These are phyloP conservation scores for Lachnellula hyalina DNA, from an alignment of 2,329 filamentous ascomycete genomes.

Conservation along the genomic window DNA sequence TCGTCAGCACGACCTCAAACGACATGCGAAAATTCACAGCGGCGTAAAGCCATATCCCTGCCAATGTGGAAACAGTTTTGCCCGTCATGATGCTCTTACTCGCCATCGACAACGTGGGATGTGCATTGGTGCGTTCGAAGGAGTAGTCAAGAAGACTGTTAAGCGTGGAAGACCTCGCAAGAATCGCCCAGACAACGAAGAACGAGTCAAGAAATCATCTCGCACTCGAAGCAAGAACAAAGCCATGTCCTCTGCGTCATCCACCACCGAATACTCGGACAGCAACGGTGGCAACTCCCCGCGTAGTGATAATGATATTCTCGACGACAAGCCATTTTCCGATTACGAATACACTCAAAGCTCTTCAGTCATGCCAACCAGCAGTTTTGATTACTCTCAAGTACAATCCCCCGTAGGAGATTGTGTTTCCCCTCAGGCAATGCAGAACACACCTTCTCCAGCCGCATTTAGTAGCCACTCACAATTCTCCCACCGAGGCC, in stretches of 20 bases:
- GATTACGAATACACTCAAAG: constrained; percentile 33
- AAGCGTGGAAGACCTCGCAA: constrained; percentile 64
- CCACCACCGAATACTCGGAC: constrained; percentile 52
- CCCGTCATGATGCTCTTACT: constrained; percentile 89
- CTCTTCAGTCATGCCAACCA: constrained; percentile 33
- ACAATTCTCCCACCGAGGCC: constrained; percentile 18
- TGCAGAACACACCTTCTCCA: constrained; percentile 26
- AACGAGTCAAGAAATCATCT: constrained; percentile 52
- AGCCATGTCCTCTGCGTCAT: constrained; percentile 37
- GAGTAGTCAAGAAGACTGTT: constrained; percentile 60
- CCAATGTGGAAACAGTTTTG: constrained; percentile 90
- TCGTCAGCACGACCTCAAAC: constrained; percentile 92
- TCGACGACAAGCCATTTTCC: constrained; percentile 33
- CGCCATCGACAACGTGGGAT: constrained; percentile 92
- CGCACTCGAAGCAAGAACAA: constrained; percentile 51
- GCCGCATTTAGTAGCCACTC: constrained; percentile 24
- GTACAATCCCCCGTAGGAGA: constrained; percentile 22
- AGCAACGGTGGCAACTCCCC: constrained; percentile 52
- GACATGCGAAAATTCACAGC: constrained; percentile 95
- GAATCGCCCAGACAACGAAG: constrained; percentile 46
- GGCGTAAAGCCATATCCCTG: constrained; percentile 94
- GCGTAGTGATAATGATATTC: constrained; percentile 39
- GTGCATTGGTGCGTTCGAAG: constrained; percentile 93
- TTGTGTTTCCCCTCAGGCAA: constrained; percentile 29
- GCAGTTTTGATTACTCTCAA: constrained; percentile 33